Conservation (phyloP, 257 asterid genomes). For the Ocimum tenuiflorum region DNA sequence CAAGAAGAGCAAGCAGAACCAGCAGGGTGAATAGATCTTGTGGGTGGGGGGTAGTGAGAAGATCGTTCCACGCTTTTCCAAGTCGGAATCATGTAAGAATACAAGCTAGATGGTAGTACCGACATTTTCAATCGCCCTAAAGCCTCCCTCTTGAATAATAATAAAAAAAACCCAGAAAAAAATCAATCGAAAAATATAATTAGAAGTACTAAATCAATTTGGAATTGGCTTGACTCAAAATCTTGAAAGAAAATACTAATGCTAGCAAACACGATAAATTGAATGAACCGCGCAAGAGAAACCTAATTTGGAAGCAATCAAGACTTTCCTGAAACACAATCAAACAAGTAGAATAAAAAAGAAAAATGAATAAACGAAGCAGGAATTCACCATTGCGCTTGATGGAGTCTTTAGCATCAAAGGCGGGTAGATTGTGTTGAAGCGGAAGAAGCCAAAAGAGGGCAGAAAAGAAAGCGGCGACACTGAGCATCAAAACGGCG, state of each 20-base stretch:
- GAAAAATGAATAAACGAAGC: background rate
- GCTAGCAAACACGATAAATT: background rate
- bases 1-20: background rate
- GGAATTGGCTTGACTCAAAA: background rate
- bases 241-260: background rate
- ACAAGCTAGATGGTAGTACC: background rate
- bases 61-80: background rate
- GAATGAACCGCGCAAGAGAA: slow-evolving; percentile 3
- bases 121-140: background rate
- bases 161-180: background rate
- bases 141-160: background rate
- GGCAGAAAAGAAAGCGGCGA: slow-evolving; percentile 50
- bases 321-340: no score
- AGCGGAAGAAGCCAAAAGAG: slow-evolving; percentile 49
- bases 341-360: no score
- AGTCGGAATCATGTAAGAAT: background rate
- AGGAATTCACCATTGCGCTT: slow-evolving; percentile 41
- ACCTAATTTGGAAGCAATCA: slow-evolving; percentile 12
- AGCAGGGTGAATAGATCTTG: slow-evolving; percentile 4
- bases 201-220: background rate
- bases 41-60: no score
- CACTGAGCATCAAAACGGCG: slow-evolving; percentile 40
- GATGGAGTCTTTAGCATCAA: slow-evolving; percentile 52
- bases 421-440: slow-evolving; percentile 30
- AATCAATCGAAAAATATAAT: background rate